These are phyloP conservation scores for Cardiospermum halicacabum DNA, from an alignment of 345 rosid species.

Conservation along the genomic window DNA sequence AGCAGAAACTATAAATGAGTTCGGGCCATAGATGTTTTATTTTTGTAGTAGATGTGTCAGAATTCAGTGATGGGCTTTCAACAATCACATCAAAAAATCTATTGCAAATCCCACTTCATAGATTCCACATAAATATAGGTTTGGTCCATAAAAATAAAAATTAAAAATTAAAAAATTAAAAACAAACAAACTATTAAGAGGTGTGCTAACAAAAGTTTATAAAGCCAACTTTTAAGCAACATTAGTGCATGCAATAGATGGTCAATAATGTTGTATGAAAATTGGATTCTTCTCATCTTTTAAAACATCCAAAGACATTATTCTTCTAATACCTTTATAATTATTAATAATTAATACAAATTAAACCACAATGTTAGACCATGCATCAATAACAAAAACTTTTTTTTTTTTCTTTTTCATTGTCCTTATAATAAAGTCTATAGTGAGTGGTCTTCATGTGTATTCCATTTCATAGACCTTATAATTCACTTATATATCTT, in stretches of 20 bases:
- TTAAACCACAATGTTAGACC: too few species aligned
- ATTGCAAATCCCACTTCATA: neutral
- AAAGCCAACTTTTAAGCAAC: neutral
- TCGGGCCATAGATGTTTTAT: neutral
- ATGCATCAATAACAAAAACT: neutral
- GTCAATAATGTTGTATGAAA: neutral
- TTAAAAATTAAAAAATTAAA: too few species aligned
- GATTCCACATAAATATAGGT: neutral
- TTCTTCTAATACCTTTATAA: neutral
- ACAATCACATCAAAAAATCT: neutral
- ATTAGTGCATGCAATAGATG: neutral
- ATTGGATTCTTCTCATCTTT: neutral
- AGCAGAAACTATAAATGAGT: too few species aligned
- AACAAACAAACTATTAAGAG: too few species aligned
- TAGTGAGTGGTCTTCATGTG: conserved; percentile 14
- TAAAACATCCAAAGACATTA: neutral
- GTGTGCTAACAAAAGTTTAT: neutral
- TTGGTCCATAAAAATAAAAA: neutral
- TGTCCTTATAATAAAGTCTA: neutral
- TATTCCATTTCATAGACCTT: neutral
- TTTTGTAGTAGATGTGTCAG: neutral
- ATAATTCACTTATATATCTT: conserved; percentile 10
- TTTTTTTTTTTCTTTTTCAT: neutral
- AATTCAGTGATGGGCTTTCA: neutral
- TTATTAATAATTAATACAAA: too few species aligned